These are phyloP conservation scores for Psilocybe subaeruginosa DNA, from an alignment of 768 basidiomycete species.

Conservation along the genomic window DNA sequence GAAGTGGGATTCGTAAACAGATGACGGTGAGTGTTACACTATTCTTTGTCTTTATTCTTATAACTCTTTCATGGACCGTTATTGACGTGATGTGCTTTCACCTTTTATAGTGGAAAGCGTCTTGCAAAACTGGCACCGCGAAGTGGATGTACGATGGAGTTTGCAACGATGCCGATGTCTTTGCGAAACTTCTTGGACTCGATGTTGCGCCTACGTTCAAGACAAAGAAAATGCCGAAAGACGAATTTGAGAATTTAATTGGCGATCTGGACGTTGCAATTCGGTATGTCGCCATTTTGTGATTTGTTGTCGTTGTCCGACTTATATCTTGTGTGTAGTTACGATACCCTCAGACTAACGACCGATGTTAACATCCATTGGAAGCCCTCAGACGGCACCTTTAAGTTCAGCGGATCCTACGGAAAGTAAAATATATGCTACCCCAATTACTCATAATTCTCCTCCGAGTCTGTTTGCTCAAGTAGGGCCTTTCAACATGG, in stretches of 20 bases:
- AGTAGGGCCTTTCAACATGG: too few species aligned
- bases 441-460: not conserved
- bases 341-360: conserved; percentile 39
- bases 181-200: conserved; percentile 45
- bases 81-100: not conserved
- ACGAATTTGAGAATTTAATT: conserved; percentile 35
- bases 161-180: conserved; percentile 48
- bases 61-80: not conserved
- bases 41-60: not conserved
- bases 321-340: conserved; percentile 30
- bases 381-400: conserved; percentile 47
- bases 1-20: conserved; percentile 55
- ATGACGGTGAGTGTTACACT: conserved; percentile 31
- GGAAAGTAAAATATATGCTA: conserved; percentile 27
- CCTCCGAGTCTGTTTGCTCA: too few species aligned
- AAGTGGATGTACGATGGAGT: conserved; percentile 58
- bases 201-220: conserved; percentile 52
- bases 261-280: conserved; percentile 36
- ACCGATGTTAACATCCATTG: conserved; percentile 50
- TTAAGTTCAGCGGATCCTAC: conserved; percentile 59
- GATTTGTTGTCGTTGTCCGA: not conserved
- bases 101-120: conserved; percentile 47
- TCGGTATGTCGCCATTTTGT: conserved; percentile 31
- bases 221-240: conserved; percentile 44
- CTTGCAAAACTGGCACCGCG: conserved; percentile 47